Conservation (phyloP, 768 basidiomycete genomes). For the Hericium alpestre region DNA sequence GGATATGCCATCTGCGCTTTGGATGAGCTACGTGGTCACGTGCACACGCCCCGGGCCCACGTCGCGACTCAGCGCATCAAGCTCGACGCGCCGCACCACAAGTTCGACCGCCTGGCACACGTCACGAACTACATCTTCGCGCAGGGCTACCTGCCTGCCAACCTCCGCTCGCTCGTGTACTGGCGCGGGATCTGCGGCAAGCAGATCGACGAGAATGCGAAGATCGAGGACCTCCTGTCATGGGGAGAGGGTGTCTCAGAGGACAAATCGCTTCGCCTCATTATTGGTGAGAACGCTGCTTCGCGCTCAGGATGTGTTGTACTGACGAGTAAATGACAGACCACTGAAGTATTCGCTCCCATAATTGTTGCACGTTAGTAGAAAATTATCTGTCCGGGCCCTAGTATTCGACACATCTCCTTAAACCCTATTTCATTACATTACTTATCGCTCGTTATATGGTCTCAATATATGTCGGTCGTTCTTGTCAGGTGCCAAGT, state of each 20-base stretch:
- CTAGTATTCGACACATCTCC: too few species aligned
- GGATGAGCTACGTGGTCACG: constrained; percentile 37
- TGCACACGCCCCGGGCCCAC: constrained; percentile 21
- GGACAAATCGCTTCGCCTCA: constrained; percentile 25
- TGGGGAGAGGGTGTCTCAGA: constrained; percentile 26
- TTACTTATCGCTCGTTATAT: too few species aligned
- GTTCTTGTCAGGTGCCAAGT: too few species aligned
- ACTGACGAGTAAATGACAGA: neutral
- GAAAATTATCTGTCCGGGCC: too few species aligned
- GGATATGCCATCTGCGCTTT: constrained; percentile 29
- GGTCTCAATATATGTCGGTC: too few species aligned
- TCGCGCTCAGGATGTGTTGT: neutral
- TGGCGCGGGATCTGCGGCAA: constrained; percentile 31
- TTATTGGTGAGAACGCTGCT: constrained; percentile 22
- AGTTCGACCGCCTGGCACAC: constrained; percentile 32
- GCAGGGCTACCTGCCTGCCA: constrained; percentile 26
- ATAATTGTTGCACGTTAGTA: neutral
- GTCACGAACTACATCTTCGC: constrained; percentile 38
- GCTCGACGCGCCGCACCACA: constrained; percentile 22
- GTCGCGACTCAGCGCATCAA: constrained; percentile 34
- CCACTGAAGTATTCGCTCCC: neutral
- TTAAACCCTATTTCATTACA: too few species aligned
- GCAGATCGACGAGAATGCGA: constrained; percentile 19
- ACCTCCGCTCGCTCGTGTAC: constrained; percentile 27
- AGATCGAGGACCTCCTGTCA: constrained; percentile 19